These are phyloP conservation scores for Linnemannia schmuckeri DNA, from an alignment of 192 early-diverging fungal species.

Conservation along the genomic window DNA sequence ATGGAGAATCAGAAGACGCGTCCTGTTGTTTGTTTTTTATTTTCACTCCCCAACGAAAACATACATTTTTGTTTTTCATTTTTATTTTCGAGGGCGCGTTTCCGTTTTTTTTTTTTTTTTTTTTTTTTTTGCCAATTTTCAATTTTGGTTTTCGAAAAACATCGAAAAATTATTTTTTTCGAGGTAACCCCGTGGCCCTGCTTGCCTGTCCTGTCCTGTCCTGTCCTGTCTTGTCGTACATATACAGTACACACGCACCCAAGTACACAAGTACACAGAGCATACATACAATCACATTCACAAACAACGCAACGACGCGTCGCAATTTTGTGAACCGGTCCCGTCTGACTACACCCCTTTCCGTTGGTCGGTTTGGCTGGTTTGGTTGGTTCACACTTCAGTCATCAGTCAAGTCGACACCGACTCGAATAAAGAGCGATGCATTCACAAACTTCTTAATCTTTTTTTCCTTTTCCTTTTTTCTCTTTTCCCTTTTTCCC, in stretches of 20 bases:
- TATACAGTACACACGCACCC: background rate
- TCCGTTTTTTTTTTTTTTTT: background rate
- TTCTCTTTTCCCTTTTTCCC: conserved; percentile 17
- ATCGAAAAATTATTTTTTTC: too few species aligned
- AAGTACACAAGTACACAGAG: background rate
- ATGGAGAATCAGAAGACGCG: background rate
- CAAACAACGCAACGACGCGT: background rate
- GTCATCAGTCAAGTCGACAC: background rate
- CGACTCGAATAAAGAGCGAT: conserved; percentile 6
- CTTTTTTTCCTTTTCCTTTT: conserved; percentile 24
- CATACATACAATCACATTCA: background rate
- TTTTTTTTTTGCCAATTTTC: background rate
- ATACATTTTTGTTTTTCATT: background rate
- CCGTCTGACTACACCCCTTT: background rate
- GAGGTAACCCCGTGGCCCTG: too few species aligned
- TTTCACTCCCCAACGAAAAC: background rate
- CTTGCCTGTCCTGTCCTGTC: too few species aligned
- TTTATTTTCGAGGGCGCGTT: background rate
- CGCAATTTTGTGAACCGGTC: background rate
- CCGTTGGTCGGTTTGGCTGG: background rate
- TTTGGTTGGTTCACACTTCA: background rate
- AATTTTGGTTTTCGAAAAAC: background rate
- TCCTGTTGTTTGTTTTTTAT: background rate
- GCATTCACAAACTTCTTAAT: conserved; percentile 36
- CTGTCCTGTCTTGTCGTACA: too few species aligned